A percentile compares a stretch with the other conserved stretches of the same genome.
phyloP scores from a whole-genome alignment of 768 basidiomycete genomes.

The Suillus bovinus region DNA sequence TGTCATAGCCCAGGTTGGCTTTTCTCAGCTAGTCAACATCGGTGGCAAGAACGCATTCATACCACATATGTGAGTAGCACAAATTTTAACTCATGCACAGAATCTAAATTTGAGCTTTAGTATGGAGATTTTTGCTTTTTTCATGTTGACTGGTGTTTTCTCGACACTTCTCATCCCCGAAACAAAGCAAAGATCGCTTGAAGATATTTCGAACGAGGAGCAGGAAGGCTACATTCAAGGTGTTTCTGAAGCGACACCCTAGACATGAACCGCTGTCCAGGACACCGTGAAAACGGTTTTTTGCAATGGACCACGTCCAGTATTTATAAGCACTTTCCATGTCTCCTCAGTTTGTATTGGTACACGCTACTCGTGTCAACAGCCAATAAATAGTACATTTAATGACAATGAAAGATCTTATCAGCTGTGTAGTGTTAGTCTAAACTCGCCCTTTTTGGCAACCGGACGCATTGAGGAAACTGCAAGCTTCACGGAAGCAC shows the following conservation, averaged over 20 bases:
- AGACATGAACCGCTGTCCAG: background rate
- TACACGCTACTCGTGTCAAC: too few relatives aligned
- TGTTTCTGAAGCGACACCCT: background rate
- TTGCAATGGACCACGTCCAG: background rate
- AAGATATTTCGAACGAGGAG: constrained; percentile 73
- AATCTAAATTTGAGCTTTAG: constrained; percentile 32
- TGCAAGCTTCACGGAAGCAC: too few relatives aligned
- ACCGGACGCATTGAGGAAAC: too few relatives aligned
- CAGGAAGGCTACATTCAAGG: constrained; percentile 57
- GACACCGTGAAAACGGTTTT: background rate
- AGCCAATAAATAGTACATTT: too few relatives aligned
- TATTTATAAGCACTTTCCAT: background rate
- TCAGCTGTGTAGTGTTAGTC: too few relatives aligned
- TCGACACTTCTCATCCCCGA: constrained; percentile 82
- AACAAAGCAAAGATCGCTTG: constrained; percentile 66
- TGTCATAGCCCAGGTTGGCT: constrained; percentile 78
- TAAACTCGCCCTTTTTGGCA: too few relatives aligned
- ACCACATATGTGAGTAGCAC: constrained; percentile 60
- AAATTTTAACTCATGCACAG: constrained; percentile 4
- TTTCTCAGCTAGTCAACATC: constrained; percentile 66
- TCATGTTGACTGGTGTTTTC: constrained; percentile 84
- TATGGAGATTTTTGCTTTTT: constrained; percentile 79
- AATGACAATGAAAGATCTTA: too few relatives aligned
- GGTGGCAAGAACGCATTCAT: constrained; percentile 63
- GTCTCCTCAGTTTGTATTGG: too few relatives aligned